Conservation (phyloP, 305 asterid species). For the Fraxinus dipetala region DNA sequence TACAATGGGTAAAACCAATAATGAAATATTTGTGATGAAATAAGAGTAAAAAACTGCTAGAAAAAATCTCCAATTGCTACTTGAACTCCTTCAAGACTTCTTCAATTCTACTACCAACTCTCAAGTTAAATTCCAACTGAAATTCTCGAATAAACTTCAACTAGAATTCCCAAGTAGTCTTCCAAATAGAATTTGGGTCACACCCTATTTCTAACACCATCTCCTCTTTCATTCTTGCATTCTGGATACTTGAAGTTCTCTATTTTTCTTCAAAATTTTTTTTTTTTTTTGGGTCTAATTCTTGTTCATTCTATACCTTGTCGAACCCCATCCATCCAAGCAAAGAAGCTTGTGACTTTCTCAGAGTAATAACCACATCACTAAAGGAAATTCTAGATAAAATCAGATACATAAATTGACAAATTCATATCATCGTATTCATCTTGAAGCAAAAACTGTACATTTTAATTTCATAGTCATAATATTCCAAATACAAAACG, state of each 20-base stretch:
- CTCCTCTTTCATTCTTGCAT: neutral
- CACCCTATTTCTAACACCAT: no score
- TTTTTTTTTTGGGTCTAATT: neutral
- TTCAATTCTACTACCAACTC: no score
- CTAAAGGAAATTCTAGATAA: neutral
- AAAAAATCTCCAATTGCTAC: no score
- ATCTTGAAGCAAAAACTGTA: conserved; percentile 15
- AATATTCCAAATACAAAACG: conserved; percentile 2
- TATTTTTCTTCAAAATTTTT: neutral
- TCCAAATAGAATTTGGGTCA: no score
- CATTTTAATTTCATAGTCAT: neutral
- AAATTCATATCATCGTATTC: neutral
- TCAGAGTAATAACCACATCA: neutral
- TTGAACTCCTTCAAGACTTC: no score
- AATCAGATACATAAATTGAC: neutral
- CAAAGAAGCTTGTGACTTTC: neutral
- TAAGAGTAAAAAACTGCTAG: no score
- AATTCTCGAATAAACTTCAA: no score
- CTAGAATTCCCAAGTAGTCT: no score
- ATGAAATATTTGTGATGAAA: no score
- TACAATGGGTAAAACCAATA: no score
- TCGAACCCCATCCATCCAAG: conserved; percentile 1
- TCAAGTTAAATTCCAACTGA: no score
- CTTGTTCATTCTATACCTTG: conserved; percentile 5
- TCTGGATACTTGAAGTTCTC: neutral